Conservation (phyloP, 441 rosid species). For the Mallotus repandus region DNA sequence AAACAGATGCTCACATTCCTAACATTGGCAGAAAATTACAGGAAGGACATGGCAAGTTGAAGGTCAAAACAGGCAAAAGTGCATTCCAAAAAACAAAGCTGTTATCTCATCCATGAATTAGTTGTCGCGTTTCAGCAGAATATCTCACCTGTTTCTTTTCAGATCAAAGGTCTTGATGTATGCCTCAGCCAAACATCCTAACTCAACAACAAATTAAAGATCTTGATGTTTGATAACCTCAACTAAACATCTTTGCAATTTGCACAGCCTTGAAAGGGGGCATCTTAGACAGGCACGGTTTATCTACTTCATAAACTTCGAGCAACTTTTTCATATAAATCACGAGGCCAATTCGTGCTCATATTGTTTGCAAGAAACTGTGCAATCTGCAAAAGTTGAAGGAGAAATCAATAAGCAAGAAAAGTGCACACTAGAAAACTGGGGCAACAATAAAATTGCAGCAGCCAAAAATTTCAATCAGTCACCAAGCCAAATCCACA, state of each 20-base stretch:
- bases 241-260: neutral
- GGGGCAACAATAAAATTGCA: neutral
- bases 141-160: neutral
- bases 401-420: neutral
- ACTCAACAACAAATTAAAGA: neutral
- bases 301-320: conserved; percentile 57
- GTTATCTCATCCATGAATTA: neutral
- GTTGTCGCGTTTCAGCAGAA: neutral
- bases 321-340: conserved; percentile 79
- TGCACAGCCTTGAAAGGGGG: neutral
- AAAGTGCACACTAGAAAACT: neutral
- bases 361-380: conserved; percentile 85
- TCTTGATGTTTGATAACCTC: conserved; percentile 10
- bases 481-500: neutral
- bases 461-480: neutral
- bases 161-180: neutral
- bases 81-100: neutral
- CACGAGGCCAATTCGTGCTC: conserved; percentile 89
- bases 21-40: neutral
- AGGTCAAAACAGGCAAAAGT: neutral
- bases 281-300: conserved; percentile 1
- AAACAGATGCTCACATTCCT: neutral
- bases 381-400: conserved; percentile 62
- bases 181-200: neutral
- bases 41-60: neutral